Base-by-base conservation (phyloP, 352 stramenopile species). In the Globisporangium recalcitrans region DNA sequence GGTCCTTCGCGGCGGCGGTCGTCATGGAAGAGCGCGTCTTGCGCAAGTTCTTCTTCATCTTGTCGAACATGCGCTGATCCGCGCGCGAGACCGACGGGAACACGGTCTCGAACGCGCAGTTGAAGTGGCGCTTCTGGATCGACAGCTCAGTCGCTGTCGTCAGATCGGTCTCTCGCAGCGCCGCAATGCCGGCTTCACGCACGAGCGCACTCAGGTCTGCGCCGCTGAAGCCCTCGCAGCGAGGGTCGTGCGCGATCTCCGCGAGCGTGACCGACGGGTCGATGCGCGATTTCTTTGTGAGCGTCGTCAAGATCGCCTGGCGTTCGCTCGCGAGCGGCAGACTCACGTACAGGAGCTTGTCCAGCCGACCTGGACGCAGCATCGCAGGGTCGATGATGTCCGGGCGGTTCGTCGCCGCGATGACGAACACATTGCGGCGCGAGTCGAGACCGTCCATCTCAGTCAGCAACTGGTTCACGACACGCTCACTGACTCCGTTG, bases 371-470 rank as follows among this genome's bases (percentile, higher is more conserved):
- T 54, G 98, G 98, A 64, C 98, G 85, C 60, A 99, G 81, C 96
- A 99, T 99, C 40, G 97, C 98, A 19, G 97, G 95, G 75, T 99
- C 98, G 64, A 99, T 99, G 49, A 99, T 97, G 66, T 99, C 98
- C 1, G 97, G 97, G 26, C 97, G 87, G 71, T 98, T 98, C 32
- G 93, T 98, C 6, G 93, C 93, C 0, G 91, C 93, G 54, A 98
- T 97, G 16, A 99, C 94, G 76, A 99, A 99, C 21, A 99, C 95
- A 70, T 97, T 98, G 29, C 91, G 89, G 11, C 97, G 87, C 38
- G 82, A 87, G 64, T 99, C 97, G 52, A 99, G 76, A 3, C 97
- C 97, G 83, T 99, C 97, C 95, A 99, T 98, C 77, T 99, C 97
- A 0, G 97, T 99, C 48, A 99, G 75, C 5, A 99, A 72, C 75